These are phyloP conservation scores for Silene noctiflora DNA, from an alignment of 179 eudicot genomes.

Conservation along the genomic window DNA sequence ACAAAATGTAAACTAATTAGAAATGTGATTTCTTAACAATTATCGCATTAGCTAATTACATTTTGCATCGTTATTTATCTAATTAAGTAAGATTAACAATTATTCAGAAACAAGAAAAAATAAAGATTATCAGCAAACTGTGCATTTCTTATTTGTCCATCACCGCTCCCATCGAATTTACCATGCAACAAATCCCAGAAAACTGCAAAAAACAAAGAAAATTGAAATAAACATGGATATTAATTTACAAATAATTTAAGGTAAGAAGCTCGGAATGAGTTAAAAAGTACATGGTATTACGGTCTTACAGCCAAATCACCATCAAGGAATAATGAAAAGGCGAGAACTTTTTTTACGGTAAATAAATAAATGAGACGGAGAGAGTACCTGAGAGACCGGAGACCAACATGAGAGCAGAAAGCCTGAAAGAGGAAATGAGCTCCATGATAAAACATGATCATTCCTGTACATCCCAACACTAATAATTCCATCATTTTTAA, in stretches of 20 bases:
- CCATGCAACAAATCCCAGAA: constrained; percentile 54
- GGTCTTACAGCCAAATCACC: no score
- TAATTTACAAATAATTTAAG: background rate
- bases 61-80: background rate
- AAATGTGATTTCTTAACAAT: no score
- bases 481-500: constrained; percentile 36
- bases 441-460: constrained; percentile 47
- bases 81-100: background rate
- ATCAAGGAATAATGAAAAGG: no score
- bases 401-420: constrained; percentile 36
- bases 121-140: background rate
- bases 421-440: constrained; percentile 47
- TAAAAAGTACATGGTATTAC: no score
- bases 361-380: background rate
- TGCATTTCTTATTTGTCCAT: background rate
- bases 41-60: background rate
- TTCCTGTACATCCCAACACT: constrained; percentile 55
- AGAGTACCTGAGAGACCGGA: constrained; percentile 43
- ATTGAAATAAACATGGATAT: background rate
- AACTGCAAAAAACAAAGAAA: constrained; percentile 34
- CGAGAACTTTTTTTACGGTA: no score
- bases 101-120: background rate
- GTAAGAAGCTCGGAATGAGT: no score
- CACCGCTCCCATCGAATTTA: constrained; percentile 11
- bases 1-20: no score